phyloP scores from a whole-genome alignment of 495 filamentous ascomycete genomes.

The Clavariopsis aquatica region DNA sequence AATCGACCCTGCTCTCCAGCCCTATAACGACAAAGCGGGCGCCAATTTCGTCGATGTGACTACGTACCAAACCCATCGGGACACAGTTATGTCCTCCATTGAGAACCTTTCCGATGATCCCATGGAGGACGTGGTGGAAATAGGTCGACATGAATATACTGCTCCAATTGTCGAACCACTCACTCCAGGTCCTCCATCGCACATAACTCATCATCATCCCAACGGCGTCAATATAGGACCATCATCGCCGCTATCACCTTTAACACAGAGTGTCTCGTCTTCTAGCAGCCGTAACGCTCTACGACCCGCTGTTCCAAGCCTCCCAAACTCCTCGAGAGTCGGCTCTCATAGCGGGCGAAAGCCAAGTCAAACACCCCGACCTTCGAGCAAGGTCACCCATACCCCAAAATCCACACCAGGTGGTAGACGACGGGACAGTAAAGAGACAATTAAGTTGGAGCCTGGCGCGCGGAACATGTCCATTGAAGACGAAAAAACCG shows the following conservation, averaged over 20 bases:
- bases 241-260: constrained; percentile 14
- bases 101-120: constrained; percentile 14
- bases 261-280: constrained; percentile 4
- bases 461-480: constrained; percentile 8
- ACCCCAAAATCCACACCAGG: constrained; percentile 20
- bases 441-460: constrained; percentile 22
- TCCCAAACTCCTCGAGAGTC: not conserved
- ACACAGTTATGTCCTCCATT: constrained; percentile 30
- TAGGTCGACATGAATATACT: not conserved
- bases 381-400: constrained; percentile 1
- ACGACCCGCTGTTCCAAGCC: not conserved
- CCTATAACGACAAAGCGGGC: not conserved
- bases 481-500: not conserved
- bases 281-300: not conserved
- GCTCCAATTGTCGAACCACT: constrained; percentile 14
- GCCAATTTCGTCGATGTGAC: not conserved
- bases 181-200: constrained; percentile 18
- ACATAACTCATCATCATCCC: not conserved
- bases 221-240: not conserved
- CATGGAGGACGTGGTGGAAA: constrained; percentile 7
- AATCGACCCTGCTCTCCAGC: constrained; percentile 11
- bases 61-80: not conserved
- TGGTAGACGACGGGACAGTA: constrained; percentile 18
- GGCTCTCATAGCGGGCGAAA: constrained; percentile 11
- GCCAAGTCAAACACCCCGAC: constrained; percentile 22